Evolutionary conservation across 805 yeast genomes (phyloP), one percentile per base, ranked within the genome.

Genomic region (Saccharomycopsis schoenii): DNA sequence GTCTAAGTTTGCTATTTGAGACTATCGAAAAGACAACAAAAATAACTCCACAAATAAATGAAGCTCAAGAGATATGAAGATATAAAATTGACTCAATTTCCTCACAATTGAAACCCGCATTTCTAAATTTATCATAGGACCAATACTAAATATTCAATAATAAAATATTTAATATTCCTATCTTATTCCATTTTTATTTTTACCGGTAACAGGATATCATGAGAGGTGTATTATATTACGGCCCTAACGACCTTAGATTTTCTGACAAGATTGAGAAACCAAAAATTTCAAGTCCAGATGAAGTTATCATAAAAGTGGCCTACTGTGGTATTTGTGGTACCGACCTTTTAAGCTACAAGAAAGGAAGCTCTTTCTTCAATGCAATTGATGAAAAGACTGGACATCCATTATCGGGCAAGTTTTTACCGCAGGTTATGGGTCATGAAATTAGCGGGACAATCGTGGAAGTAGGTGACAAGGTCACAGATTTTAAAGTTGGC

Each of bases 251-350:
- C 62, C 66, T 77, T 39, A 67, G 75, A 55, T 77, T 67, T 66
- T 69, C 74, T 6, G 65, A 70, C 0, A 62, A 64, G 58, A 70
- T 71, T 15, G 64, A 70, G 9, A 59, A 59, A 40, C 74, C 74
- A 1, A 55, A 64, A 50, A 68, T 74, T 34, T 51, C 60, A 1
- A 68, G 71, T 39, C 71, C 73, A 1, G 74, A 74, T 52, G 82
- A 80, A 58, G 72, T 79, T 11, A 69, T 77, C 11, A 67, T 80
- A 37, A 78, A 75, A 24, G 74, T 80, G 12, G 65, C 73, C 15
- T 80, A 74, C 68, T 82, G 86, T 67, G 88, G 88, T 6, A 83
- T 83, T 55, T 84, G 88, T 67, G 88, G 88, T 36, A 78, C 85
- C 1, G 88, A 83, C 68, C 70, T 83, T 50, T 84, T 83, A 66